Evolutionary conservation across 1,284 basidiomycete genomes (phyloP).

Genomic region (Sanghuangporus weigelae): DNA sequence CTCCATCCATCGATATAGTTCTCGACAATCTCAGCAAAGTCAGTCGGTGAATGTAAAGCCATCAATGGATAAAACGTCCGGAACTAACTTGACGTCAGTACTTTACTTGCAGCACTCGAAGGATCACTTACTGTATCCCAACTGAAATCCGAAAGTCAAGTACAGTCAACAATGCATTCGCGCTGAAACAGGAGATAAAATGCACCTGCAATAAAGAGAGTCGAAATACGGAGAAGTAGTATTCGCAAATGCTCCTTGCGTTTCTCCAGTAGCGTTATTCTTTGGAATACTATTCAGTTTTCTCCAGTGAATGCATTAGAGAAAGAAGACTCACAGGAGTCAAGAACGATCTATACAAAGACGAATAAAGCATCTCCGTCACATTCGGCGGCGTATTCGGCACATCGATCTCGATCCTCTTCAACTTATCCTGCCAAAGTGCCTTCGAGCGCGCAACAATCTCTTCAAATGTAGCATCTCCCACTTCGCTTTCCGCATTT

Average conservation of each 20-base stretch:
- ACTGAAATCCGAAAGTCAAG: constrained; percentile 27
- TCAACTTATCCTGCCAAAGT: constrained; percentile 61
- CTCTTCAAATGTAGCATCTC: constrained; percentile 49
- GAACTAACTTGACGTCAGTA: constrained; percentile 35
- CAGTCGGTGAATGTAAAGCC: constrained; percentile 57
- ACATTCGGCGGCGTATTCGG: constrained; percentile 52
- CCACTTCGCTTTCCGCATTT: constrained; percentile 61
- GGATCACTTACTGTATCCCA: constrained; percentile 52
- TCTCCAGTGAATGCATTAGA: constrained; percentile 23
- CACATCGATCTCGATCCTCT: constrained; percentile 59
- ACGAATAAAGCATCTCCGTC: constrained; percentile 67
- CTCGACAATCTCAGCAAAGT: constrained; percentile 64
- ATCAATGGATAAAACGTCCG: constrained; percentile 64
- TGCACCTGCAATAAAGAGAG: constrained; percentile 62
- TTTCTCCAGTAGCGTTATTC: constrained; percentile 68
- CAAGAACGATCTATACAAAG: constrained; percentile 54
- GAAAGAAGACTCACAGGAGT: constrained; percentile 52
- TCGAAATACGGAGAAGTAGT: constrained; percentile 62
- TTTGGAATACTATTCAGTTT: constrained; percentile 23
- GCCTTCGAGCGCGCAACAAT: constrained; percentile 46
- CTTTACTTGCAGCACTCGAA: constrained; percentile 36
- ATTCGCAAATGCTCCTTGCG: constrained; percentile 52
- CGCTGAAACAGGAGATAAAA: not conserved
- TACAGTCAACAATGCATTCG: not conserved
- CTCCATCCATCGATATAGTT: constrained; percentile 67